phyloP scores from a whole-genome alignment of 441 rosid genomes.

The Pelargonium fulgidum region DNA sequence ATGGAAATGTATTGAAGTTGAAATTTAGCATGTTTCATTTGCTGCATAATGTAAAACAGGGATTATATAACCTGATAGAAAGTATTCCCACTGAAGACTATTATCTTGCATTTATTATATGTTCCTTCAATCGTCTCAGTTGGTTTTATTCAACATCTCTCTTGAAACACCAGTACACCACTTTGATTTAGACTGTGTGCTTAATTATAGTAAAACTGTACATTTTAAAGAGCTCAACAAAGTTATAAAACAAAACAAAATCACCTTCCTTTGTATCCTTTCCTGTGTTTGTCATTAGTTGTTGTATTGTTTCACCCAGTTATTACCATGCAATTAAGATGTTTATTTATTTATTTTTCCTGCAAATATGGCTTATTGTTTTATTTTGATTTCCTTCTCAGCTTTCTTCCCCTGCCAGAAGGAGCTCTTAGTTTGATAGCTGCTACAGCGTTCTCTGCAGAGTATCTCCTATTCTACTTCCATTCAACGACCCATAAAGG shows the following conservation, averaged over 20 bases:
- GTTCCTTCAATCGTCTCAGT: neutral
- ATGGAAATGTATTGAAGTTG: no score
- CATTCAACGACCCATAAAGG: slow-evolving; percentile 95
- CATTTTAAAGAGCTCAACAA: neutral
- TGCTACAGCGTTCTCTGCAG: slow-evolving; percentile 74
- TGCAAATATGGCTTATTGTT: neutral
- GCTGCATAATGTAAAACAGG: neutral
- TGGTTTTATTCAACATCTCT: neutral
- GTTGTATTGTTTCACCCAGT: neutral
- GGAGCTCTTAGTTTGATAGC: slow-evolving; percentile 71
- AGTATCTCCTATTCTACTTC: slow-evolving; percentile 77
- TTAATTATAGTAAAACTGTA: no score
- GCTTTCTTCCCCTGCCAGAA: slow-evolving; percentile 70
- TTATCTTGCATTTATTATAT: neutral
- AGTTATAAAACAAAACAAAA: neutral
- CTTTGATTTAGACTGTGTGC: neutral
- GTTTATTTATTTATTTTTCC: neutral
- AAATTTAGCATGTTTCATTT: neutral
- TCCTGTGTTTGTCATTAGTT: neutral
- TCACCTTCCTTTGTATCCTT: neutral
- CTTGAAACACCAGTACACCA: no score
- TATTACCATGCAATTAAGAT: neutral
- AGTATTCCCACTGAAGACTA: neutral
- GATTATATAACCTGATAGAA: neutral
- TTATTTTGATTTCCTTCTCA: slow-evolving; percentile 22